Percentiles rank a stretch among this genome's conserved stretches.
These are phyloP conservation scores for Pseudophaeomoniella oleicola DNA, from an alignment of 2,329 filamentous ascomycete genomes.

Conservation along the genomic window DNA sequence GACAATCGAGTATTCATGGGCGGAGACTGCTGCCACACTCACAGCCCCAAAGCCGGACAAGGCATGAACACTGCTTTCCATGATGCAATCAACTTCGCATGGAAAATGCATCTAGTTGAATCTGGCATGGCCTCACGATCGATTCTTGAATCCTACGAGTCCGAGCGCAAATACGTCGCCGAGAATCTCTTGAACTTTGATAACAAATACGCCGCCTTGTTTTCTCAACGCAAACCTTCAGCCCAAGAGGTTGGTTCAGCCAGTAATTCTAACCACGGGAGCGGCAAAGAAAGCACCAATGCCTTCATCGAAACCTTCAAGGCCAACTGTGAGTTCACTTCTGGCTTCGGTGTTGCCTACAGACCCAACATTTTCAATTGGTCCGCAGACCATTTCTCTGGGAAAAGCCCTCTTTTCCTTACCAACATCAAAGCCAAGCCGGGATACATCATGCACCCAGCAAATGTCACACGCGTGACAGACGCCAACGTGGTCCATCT, in stretches of 20 bases:
- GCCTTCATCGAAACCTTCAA: conserved; percentile 85
- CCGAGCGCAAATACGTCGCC: conserved; percentile 70
- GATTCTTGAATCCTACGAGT: conserved; percentile 72
- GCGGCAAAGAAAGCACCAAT: conserved; percentile 42
- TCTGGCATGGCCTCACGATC: conserved; percentile 61
- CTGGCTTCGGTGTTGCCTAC: conserved; percentile 81
- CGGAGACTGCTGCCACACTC: conserved; percentile 50
- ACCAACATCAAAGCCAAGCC: conserved; percentile 52
- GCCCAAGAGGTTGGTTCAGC: conserved; percentile 60
- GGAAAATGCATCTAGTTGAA: conserved; percentile 91
- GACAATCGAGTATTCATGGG: conserved; percentile 54
- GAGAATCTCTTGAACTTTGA: conserved; percentile 78
- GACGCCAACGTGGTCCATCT: conserved; percentile 84
- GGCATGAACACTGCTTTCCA: conserved; percentile 49
- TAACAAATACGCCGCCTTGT: conserved; percentile 76
- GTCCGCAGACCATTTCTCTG: conserved; percentile 58
- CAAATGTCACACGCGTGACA: conserved; percentile 71
- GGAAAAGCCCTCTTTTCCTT: conserved; percentile 45
- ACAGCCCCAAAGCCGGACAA: conserved; percentile 49
- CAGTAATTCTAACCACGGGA: conserved; percentile 23
- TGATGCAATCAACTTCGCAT: conserved; percentile 72
- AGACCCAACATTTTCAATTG: conserved; percentile 72
- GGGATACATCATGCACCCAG: conserved; percentile 61
- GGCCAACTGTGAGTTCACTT: conserved; percentile 80
- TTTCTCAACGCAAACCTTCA: conserved; percentile 63